A percentile compares a stretch with the other conserved stretches of the same genome.
These are phyloP conservation scores for Lomentospora prolificans DNA, from an alignment of 2,329 filamentous ascomycete species.

Conservation along the genomic window DNA sequence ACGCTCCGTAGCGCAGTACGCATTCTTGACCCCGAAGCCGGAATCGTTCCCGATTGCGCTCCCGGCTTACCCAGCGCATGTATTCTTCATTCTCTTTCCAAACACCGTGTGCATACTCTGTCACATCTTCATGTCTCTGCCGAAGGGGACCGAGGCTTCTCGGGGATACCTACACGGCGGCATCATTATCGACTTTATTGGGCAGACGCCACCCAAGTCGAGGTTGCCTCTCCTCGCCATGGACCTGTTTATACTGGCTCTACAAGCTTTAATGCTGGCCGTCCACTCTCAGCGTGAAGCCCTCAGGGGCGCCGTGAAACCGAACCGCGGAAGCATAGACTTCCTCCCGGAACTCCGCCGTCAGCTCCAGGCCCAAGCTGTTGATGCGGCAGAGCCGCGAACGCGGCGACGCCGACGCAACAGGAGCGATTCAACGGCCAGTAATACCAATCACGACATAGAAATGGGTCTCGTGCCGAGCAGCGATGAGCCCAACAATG, in stretches of 20 bases:
- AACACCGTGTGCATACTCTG: conserved; percentile 51
- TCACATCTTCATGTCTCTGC: conserved; percentile 45
- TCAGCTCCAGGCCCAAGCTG: conserved; percentile 28
- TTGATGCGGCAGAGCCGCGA: conserved; percentile 44
- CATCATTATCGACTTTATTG: conserved; percentile 57
- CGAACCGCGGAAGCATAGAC: conserved; percentile 4
- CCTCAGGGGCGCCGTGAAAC: conserved; percentile 2
- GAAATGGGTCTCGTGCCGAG: conserved; percentile 32
- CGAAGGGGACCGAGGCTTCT: conserved; percentile 48
- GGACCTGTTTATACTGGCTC: conserved; percentile 43
- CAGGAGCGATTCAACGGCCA: background rate
- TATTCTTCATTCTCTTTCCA: conserved; percentile 47
- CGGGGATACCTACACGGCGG: conserved; percentile 59
- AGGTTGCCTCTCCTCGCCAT: conserved; percentile 43
- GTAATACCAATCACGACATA: conserved; percentile 21
- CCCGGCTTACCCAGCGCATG: conserved; percentile 45
- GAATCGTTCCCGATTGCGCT: conserved; percentile 45
- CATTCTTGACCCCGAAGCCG: conserved; percentile 55
- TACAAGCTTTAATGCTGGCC: conserved; percentile 56
- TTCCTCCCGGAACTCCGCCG: conserved; percentile 6
- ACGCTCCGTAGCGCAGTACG: conserved; percentile 48
- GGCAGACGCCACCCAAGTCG: conserved; percentile 52
- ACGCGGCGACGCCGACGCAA: conserved; percentile 20
- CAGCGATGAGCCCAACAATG: conserved; percentile 15
- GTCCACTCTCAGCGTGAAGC: conserved; percentile 32